phyloP scores from a whole-genome alignment of 305 asterid species.

The Solanum hybrid region DNA sequence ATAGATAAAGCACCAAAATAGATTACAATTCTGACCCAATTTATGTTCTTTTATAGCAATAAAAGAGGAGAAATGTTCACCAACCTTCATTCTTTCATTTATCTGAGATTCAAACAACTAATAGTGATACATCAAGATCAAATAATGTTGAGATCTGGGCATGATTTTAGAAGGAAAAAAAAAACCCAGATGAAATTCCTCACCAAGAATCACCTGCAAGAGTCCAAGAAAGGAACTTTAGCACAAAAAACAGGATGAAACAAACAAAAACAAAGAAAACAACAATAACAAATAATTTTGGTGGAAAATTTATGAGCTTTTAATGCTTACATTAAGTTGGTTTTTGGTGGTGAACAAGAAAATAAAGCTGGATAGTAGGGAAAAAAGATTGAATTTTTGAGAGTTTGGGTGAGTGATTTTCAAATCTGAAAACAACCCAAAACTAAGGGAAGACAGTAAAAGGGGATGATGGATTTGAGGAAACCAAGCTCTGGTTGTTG shows the following conservation, averaged over 20 bases:
- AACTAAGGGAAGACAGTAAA: slow-evolving; percentile 6
- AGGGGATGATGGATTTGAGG: slow-evolving; percentile 19
- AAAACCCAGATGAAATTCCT: slow-evolving; percentile 11
- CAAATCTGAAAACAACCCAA: slow-evolving; percentile 33
- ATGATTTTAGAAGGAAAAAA: slow-evolving; percentile 10
- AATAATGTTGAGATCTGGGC: slow-evolving; percentile 30
- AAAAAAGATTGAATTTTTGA: slow-evolving; percentile 26
- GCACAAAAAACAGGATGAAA: slow-evolving; percentile 1
- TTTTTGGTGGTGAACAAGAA: slow-evolving; percentile 10
- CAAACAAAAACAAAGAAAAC: background rate
- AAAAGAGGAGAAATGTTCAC: slow-evolving; percentile 19
- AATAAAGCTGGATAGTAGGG: background rate
- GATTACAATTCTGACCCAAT: background rate
- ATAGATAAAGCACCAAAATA: background rate
- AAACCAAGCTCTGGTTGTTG: slow-evolving; percentile 46
- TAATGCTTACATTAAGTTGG: slow-evolving; percentile 31
- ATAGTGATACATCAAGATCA: slow-evolving; percentile 11
- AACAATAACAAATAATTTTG: background rate
- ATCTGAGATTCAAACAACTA: background rate
- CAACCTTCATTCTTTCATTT: slow-evolving; percentile 5
- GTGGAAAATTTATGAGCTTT: slow-evolving; percentile 1
- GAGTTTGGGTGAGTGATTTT: slow-evolving; percentile 43
- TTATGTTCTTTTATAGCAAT: background rate
- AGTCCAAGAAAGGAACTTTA: slow-evolving; percentile 1
- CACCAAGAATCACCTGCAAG: slow-evolving; percentile 15